Evolutionary conservation across 1,284 basidiomycete species (phyloP).

Genomic region (Melampsora americana): DNA sequence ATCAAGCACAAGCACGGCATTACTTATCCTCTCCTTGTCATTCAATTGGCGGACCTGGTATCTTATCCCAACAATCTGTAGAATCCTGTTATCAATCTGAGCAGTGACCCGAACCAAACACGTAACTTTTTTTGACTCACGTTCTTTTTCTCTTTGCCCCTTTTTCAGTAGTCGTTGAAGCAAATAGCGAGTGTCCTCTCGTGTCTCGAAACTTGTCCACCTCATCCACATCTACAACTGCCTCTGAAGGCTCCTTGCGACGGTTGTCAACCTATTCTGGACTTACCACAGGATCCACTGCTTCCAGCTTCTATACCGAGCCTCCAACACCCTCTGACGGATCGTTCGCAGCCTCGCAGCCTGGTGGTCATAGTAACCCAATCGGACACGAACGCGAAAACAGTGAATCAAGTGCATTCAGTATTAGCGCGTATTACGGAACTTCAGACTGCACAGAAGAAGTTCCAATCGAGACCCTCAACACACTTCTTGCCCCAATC

Average conservation of each 20-base stretch:
- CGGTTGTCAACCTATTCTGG: constrained; percentile 37
- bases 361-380: neutral
- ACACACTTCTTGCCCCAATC: constrained; percentile 24
- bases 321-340: constrained; percentile 31
- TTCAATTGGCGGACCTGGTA: too few relatives aligned
- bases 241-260: constrained; percentile 21
- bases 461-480: constrained; percentile 18
- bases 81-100: too few relatives aligned
- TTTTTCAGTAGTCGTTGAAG: neutral
- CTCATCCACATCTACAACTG: constrained; percentile 11
- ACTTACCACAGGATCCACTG: constrained; percentile 31
- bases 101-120: too few relatives aligned
- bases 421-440: constrained; percentile 42
- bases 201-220: neutral
- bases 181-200: neutral
- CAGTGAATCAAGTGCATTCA: constrained; percentile 35
- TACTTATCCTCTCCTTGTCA: too few relatives aligned
- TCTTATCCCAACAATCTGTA: too few relatives aligned
- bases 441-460: constrained; percentile 37
- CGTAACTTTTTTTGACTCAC: neutral
- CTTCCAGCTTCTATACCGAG: constrained; percentile 16
- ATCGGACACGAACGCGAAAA: constrained; percentile 14
- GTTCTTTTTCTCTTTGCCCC: neutral
- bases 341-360: constrained; percentile 2
- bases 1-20: too few relatives aligned